phyloP scores from a whole-genome alignment of 2,329 filamentous ascomycete species.

The Aspergillus floridensis region DNA sequence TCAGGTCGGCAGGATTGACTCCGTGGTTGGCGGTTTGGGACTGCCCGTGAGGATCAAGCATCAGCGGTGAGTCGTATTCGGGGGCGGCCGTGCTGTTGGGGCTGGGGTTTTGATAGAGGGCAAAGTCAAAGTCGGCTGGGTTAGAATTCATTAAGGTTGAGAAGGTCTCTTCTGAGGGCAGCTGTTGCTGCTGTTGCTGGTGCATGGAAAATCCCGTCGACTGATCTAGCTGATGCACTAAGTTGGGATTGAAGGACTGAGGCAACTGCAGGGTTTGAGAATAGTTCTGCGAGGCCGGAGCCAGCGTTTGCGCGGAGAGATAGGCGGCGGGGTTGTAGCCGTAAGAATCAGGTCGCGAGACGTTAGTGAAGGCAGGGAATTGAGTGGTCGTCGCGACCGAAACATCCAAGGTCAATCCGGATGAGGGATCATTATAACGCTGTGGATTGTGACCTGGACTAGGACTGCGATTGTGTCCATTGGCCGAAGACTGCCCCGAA shows the following conservation, averaged over 20 bases:
- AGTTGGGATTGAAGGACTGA: conserved; percentile 39
- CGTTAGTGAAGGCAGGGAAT: conserved; percentile 28
- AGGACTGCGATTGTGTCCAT: conserved; percentile 40
- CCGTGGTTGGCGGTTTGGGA: conserved; percentile 40
- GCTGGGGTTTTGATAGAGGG: conserved; percentile 36
- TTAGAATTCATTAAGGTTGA: conserved; percentile 42
- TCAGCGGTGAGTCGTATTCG: conserved; percentile 39
- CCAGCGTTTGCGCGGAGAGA: conserved; percentile 33
- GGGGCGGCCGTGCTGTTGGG: conserved; percentile 29
- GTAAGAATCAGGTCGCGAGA: conserved; percentile 34
- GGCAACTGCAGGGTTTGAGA: conserved; percentile 34
- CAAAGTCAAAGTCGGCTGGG: conserved; percentile 38
- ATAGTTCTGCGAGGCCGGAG: conserved; percentile 34
- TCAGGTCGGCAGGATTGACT: conserved; percentile 48
- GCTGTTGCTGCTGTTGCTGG: conserved; percentile 14
- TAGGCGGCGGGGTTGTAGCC: conserved; percentile 35
- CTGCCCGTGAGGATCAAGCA: conserved; percentile 41
- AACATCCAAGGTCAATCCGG: conserved; percentile 36
- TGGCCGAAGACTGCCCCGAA: conserved; percentile 37
- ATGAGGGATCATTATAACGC: conserved; percentile 35
- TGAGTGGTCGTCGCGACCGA: conserved; percentile 34
- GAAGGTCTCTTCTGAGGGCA: conserved; percentile 33
- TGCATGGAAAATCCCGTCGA: conserved; percentile 28
- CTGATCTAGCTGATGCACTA: conserved; percentile 37
- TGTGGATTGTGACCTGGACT: conserved; percentile 44